Conservation (phyloP, 768 basidiomycete genomes). For the Zangia roseola region DNA sequence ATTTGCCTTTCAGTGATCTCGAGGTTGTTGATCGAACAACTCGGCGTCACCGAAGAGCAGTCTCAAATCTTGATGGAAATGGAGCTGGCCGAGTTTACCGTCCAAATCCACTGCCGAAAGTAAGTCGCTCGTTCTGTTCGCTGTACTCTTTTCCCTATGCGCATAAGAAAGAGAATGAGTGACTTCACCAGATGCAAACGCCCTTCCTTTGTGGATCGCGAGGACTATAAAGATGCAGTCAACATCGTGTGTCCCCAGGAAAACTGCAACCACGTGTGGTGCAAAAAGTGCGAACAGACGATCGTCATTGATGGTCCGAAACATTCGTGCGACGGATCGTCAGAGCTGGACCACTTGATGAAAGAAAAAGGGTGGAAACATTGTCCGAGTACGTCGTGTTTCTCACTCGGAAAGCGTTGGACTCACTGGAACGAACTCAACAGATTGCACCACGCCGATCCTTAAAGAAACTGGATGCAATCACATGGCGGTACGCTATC, state of each 20-base stretch:
- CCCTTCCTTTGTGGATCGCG: slow-evolving; percentile 49
- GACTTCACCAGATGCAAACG: slow-evolving; percentile 44
- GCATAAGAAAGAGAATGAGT: neutral
- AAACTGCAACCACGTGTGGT: slow-evolving; percentile 54
- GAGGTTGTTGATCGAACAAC: slow-evolving; percentile 37
- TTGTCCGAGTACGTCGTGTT: slow-evolving; percentile 49
- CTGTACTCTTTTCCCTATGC: neutral
- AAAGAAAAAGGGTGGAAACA: slow-evolving; percentile 57
- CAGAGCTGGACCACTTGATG: slow-evolving; percentile 55
- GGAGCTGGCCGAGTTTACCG: slow-evolving; percentile 43
- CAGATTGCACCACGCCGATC: slow-evolving; percentile 49
- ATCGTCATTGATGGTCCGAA: slow-evolving; percentile 34
- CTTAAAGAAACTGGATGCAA: slow-evolving; percentile 54
- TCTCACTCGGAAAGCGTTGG: neutral
- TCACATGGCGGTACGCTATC: slow-evolving; percentile 49
- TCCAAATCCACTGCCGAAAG: slow-evolving; percentile 51
- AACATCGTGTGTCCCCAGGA: slow-evolving; percentile 50
- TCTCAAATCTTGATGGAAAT: slow-evolving; percentile 45
- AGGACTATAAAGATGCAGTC: slow-evolving; percentile 40
- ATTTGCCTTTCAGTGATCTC: slow-evolving; percentile 35
- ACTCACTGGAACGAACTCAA: no score
- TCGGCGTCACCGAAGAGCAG: slow-evolving; percentile 46
- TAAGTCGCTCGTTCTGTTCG: slow-evolving; percentile 21
- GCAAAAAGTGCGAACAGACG: slow-evolving; percentile 54
- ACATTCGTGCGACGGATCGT: slow-evolving; percentile 60